Evolutionary conservation across 441 rosid genomes (phyloP).

Genomic region (Jatropha podagrica): DNA sequence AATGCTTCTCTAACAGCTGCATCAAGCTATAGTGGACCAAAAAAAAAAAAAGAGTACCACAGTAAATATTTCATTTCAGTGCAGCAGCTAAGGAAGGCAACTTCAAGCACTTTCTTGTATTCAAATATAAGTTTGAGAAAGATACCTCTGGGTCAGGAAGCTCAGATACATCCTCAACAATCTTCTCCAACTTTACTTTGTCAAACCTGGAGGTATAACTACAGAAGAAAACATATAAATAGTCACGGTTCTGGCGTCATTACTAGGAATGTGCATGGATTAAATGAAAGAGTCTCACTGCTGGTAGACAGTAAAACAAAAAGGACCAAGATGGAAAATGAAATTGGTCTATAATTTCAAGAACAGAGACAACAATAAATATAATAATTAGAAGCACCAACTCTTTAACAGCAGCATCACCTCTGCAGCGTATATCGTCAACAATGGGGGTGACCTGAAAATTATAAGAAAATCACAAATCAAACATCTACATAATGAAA

Average conservation of each 20-base stretch:
- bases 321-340: background rate
- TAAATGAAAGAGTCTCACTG: background rate
- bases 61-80: background rate
- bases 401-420: conserved; percentile 90
- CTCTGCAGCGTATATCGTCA: conserved; percentile 70
- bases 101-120: background rate
- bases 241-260: background rate
- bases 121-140: background rate
- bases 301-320: background rate
- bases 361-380: background rate
- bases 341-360: background rate
- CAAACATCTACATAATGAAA: background rate
- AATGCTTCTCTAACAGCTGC: conserved; percentile 62
- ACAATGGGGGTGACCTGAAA: conserved; percentile 72
- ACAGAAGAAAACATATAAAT: conserved; percentile 18
- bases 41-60: conserved; percentile 5
- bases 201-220: conserved; percentile 86
- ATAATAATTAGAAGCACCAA: conserved; percentile 28
- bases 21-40: conserved; percentile 54
- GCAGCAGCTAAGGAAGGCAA: background rate
- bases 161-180: conserved; percentile 63
- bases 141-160: conserved; percentile 75
- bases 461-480: background rate
- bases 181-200: conserved; percentile 58
- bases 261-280: background rate